phyloP scores from a whole-genome alignment of 2,329 filamentous ascomycete genomes.

The Metarhizium brunneum region DNA sequence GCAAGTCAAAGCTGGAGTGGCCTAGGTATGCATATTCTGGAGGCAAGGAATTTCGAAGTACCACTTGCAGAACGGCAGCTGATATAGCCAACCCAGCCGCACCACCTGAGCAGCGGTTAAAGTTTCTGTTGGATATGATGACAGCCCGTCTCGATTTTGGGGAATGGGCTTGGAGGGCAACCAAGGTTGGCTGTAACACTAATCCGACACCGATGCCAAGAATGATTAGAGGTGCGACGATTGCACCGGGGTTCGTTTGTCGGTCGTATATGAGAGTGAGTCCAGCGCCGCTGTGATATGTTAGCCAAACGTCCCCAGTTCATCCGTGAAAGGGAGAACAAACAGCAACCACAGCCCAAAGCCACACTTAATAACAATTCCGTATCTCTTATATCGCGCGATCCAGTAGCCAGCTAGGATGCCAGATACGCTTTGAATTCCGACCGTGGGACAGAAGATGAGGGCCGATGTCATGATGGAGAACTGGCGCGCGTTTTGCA shows the following conservation, averaged over 20 bases:
- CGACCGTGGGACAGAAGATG: too few species aligned
- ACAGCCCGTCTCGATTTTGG: conserved; percentile 30
- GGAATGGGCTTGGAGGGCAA: conserved; percentile 43
- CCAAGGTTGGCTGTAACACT: conserved; percentile 34
- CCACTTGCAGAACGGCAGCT: too few species aligned
- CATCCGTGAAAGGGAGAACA: conserved; percentile 4
- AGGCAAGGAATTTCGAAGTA: too few species aligned
- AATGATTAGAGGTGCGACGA: too few species aligned
- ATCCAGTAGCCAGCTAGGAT: conserved; percentile 48
- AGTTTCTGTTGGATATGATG: conserved; percentile 53
- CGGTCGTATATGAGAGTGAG: too few species aligned
- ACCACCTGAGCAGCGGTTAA: conserved; percentile 48
- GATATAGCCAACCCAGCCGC: conserved; percentile 47
- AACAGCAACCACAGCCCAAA: conserved; percentile 26
- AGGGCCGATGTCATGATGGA: conserved; percentile 18
- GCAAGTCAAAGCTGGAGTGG: too few species aligned
- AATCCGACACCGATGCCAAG: conserved; percentile 22
- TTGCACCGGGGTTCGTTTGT: too few species aligned
- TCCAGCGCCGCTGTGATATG: too few species aligned
- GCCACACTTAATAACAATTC: conserved; percentile 43
- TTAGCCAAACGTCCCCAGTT: too few species aligned
- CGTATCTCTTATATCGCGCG: conserved; percentile 45
- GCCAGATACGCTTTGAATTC: conserved; percentile 9
- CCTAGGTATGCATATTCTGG: too few species aligned
- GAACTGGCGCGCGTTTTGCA: conserved; percentile 41